A percentile compares a stretch with the other conserved stretches of the same genome.
Evolutionary conservation across 306 rosid species (phyloP).

Genomic region (Pyrus betulifolia): DNA sequence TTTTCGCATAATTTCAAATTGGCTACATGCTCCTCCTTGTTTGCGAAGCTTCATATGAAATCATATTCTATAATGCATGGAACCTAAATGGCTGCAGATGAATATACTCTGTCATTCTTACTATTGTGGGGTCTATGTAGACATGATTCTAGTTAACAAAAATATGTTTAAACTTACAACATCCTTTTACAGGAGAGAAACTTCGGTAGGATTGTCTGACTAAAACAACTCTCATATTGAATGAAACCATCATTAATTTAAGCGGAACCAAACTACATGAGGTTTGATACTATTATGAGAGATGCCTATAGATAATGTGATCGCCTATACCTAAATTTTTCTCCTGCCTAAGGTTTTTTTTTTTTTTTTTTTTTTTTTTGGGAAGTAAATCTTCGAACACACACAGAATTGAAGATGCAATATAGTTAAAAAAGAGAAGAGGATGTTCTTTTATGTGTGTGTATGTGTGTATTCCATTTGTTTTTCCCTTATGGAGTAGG

Average conservation of each 20-base stretch:
- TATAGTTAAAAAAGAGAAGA: too few relatives aligned
- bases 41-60: neutral
- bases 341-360: too few relatives aligned
- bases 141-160: neutral
- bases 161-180: neutral
- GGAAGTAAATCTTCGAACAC: too few relatives aligned
- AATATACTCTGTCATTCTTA: neutral
- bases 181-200: neutral
- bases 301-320: neutral
- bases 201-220: neutral
- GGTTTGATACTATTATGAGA: too few relatives aligned
- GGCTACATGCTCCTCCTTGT: neutral
- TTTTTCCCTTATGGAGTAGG: neutral
- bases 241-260: too few relatives aligned
- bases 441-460: neutral
- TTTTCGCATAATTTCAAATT: neutral
- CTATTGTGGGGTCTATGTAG: neutral
- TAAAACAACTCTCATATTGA: neutral
- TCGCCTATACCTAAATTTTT: too few relatives aligned
- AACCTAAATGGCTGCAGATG: neutral
- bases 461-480: neutral
- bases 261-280: neutral
- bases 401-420: too few relatives aligned
- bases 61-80: neutral
- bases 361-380: too few relatives aligned